phyloP scores from a whole-genome alignment of 2,329 filamentous ascomycete species.

The Aspergillus neoniger region DNA sequence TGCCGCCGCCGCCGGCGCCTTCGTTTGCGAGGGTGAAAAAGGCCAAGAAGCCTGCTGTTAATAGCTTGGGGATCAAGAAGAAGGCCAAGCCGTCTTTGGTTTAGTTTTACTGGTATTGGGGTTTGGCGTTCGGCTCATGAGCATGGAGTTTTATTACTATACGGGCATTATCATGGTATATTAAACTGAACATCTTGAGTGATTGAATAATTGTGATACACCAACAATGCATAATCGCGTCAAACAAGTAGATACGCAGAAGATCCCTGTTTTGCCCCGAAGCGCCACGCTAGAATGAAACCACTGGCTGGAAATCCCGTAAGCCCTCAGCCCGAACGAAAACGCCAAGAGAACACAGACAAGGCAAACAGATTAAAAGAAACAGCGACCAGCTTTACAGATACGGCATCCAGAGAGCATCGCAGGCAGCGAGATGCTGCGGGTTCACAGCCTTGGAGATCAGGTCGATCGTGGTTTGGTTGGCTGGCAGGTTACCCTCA shows the following conservation, averaged over 20 bases:
- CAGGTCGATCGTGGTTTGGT: slow-evolving; percentile 94
- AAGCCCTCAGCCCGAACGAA: slow-evolving; percentile 8
- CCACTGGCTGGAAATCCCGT: neutral
- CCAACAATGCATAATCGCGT: slow-evolving; percentile 4
- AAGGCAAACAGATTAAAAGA: slow-evolving; percentile 18
- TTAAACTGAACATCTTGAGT: neutral
- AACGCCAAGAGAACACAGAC: slow-evolving; percentile 19
- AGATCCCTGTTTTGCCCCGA: slow-evolving; percentile 17
- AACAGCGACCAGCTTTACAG: slow-evolving; percentile 54
- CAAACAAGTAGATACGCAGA: slow-evolving; percentile 14
- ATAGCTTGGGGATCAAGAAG: slow-evolving; percentile 83
- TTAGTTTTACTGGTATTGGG: slow-evolving; percentile 13
- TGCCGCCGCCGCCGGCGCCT: slow-evolving; percentile 53
- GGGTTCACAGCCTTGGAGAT: slow-evolving; percentile 93
- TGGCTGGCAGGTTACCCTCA: slow-evolving; percentile 79
- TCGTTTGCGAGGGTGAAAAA: slow-evolving; percentile 76
- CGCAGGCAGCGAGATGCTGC: slow-evolving; percentile 80
- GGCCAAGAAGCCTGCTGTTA: slow-evolving; percentile 80
- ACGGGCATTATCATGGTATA: slow-evolving; percentile 1
- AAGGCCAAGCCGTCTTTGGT: slow-evolving; percentile 66
- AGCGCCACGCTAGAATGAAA: slow-evolving; percentile 30
- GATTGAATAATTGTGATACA: slow-evolving; percentile 14
- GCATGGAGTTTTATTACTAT: neutral
- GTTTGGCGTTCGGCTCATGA: slow-evolving; percentile 15
- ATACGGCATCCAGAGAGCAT: slow-evolving; percentile 97